A percentile compares a stretch with the other conserved stretches of the same genome.
Conservation (phyloP, 2,329 filamentous ascomycete genomes). For the Scedosporium apiospermum region DNA sequence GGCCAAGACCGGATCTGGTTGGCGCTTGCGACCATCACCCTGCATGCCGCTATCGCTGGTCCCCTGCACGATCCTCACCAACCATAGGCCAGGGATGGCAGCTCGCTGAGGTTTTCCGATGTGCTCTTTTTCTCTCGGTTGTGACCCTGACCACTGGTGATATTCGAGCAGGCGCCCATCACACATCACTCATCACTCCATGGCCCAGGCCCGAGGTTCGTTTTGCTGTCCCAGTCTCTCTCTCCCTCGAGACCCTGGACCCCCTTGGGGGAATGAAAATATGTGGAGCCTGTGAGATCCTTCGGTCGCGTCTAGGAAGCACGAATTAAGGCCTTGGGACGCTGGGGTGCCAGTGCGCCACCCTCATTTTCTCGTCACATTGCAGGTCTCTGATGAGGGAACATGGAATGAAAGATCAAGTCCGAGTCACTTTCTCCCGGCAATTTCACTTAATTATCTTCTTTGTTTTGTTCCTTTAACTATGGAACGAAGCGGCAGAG, state of each 20-base stretch:
- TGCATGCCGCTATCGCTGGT: background rate
- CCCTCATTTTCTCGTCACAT: background rate
- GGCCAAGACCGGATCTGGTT: background rate
- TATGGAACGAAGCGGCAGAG: no score
- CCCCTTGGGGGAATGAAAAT: background rate
- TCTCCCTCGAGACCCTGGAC: background rate
- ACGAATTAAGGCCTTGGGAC: no score
- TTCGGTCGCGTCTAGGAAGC: background rate
- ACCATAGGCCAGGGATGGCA: background rate
- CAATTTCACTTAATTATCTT: no score
- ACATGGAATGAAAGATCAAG: no score
- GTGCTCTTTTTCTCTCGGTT: background rate
- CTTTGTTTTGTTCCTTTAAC: no score
- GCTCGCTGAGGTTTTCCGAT: background rate
- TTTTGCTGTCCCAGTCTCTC: background rate
- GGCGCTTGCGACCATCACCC: conserved; percentile 2
- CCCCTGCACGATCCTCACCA: background rate
- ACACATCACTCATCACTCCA: background rate
- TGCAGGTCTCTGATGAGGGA: background rate
- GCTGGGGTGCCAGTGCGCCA: background rate
- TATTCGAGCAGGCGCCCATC: background rate
- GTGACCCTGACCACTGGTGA: background rate
- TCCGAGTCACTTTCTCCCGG: no score
- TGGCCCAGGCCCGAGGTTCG: no score
- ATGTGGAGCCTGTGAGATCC: background rate